Percentiles rank a stretch among this genome's conserved stretches.
Conservation (phyloP, 1,139 yeast genomes). For the Pichia sp. region DNA sequence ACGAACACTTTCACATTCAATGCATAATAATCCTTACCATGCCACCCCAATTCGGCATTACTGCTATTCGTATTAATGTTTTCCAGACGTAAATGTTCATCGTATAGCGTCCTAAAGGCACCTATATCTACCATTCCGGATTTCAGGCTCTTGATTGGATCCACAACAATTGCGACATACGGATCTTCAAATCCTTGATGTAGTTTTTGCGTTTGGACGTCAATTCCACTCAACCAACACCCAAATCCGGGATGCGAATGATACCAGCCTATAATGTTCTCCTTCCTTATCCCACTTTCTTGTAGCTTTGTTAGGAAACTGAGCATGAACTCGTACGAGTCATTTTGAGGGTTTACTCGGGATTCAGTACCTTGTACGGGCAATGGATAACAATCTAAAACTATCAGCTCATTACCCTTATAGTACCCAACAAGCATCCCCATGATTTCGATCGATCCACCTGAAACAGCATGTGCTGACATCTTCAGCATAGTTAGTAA, state of each 20-base stretch:
- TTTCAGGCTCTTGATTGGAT: slow-evolving; percentile 65
- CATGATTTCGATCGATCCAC: slow-evolving; percentile 92
- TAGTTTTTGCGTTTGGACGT: slow-evolving; percentile 78
- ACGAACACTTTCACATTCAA: slow-evolving; percentile 62
- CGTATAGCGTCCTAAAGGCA: slow-evolving; percentile 71
- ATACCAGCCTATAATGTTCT: slow-evolving; percentile 86
- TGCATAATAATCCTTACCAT: slow-evolving; percentile 66
- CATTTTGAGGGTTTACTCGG: slow-evolving; percentile 88
- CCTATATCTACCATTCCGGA: slow-evolving; percentile 80
- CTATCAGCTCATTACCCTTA: slow-evolving; percentile 53
- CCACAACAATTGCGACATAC: slow-evolving; percentile 81
- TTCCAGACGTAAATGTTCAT: slow-evolving; percentile 24
- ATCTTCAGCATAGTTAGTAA: slow-evolving; percentile 74
- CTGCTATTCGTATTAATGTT: background rate
- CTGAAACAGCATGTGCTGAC: slow-evolving; percentile 76
- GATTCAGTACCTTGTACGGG: slow-evolving; percentile 98
- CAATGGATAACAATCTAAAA: slow-evolving; percentile 77
- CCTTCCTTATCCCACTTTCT: slow-evolving; percentile 48
- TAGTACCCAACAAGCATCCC: slow-evolving; percentile 88
- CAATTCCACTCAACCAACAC: slow-evolving; percentile 88
- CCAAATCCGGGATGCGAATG: slow-evolving; percentile 98
- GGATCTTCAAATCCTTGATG: slow-evolving; percentile 91
- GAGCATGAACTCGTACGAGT: slow-evolving; percentile 94
- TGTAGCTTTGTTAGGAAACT: slow-evolving; percentile 59
- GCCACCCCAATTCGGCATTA: slow-evolving; percentile 59